Conservation (phyloP, 768 basidiomycete genomes). For the Mycena metata region DNA sequence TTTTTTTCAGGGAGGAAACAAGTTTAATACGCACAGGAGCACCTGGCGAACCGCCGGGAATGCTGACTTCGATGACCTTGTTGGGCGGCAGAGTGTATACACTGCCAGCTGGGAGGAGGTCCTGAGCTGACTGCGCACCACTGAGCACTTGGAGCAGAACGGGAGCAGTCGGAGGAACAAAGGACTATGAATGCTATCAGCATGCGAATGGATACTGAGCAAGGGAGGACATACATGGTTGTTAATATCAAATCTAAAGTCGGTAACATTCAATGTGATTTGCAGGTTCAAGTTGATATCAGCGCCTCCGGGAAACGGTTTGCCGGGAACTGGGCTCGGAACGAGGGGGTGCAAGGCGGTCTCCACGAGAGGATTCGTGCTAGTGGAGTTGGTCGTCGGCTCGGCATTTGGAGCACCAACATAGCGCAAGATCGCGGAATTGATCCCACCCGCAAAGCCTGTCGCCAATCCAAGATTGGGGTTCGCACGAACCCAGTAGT, state of each 20-base stretch:
- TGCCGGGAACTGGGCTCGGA: conserved; percentile 48
- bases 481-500: conserved; percentile 61
- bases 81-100: conserved; percentile 60
- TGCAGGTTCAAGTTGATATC: conserved; percentile 57
- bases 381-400: conserved; percentile 51
- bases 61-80: conserved; percentile 61
- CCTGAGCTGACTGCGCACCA: conserved; percentile 55
- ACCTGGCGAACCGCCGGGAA: conserved; percentile 52
- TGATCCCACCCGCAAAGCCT: conserved; percentile 52
- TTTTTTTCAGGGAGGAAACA: background rate
- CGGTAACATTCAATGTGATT: conserved; percentile 42
- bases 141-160: conserved; percentile 66
- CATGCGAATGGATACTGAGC: conserved; percentile 52
- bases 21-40: conserved; percentile 47
- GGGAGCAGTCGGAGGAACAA: conserved; percentile 55
- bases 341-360: conserved; percentile 52
- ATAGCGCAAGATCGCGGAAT: conserved; percentile 60
- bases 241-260: conserved; percentile 48
- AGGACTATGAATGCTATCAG: conserved; percentile 38
- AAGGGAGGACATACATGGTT: conserved; percentile 51
- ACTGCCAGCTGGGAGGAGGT: conserved; percentile 56
- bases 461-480: conserved; percentile 44
- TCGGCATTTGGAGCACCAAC: conserved; percentile 44
- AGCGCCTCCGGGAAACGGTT: conserved; percentile 53
- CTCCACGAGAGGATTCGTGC: conserved; percentile 50